phyloP scores from a whole-genome alignment of 306 rosid genomes.

The Cicer judaicum region DNA sequence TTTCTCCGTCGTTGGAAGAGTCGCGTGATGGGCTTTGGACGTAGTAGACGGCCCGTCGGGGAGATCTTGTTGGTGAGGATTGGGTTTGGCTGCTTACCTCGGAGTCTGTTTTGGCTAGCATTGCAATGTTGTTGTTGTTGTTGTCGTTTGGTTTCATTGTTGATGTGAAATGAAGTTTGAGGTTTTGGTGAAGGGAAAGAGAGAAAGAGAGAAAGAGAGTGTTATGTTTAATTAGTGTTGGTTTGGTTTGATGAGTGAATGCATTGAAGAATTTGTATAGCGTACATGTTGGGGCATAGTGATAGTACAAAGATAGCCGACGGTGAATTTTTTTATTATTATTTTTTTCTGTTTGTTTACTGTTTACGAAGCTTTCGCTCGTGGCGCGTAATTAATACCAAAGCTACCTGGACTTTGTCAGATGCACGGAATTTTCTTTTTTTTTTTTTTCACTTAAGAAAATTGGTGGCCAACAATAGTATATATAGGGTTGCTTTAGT shows the following conservation, averaged over 20 bases:
- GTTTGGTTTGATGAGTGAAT: neutral
- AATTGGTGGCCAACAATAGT: too few relatives aligned
- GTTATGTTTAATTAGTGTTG: neutral
- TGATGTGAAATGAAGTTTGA: neutral
- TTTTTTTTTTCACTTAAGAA: neutral
- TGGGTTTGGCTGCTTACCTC: slow-evolving; percentile 86
- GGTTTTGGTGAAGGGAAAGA: neutral
- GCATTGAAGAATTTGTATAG: slow-evolving; percentile 44
- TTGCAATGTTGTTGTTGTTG: slow-evolving; percentile 45
- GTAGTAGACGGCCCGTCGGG: slow-evolving; percentile 69
- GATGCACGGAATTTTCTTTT: slow-evolving; percentile 3
- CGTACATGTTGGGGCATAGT: slow-evolving; percentile 50
- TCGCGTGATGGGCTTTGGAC: slow-evolving; percentile 91
- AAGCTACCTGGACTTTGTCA: slow-evolving; percentile 46
- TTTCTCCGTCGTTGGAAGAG: slow-evolving; percentile 88
- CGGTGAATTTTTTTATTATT: slow-evolving; percentile 8
- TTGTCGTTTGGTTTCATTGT: slow-evolving; percentile 26
- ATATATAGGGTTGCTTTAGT: too few relatives aligned
- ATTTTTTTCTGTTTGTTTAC: slow-evolving; percentile 39
- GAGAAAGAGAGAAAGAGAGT: neutral
- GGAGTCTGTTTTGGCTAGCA: slow-evolving; percentile 79
- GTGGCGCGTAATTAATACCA: slow-evolving; percentile 50
- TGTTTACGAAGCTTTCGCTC: slow-evolving; percentile 45
- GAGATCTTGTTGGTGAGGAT: slow-evolving; percentile 75
- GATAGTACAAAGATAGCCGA: slow-evolving; percentile 5